Conservation (phyloP, 805 yeast genomes). For the Candida sithepensis region DNA sequence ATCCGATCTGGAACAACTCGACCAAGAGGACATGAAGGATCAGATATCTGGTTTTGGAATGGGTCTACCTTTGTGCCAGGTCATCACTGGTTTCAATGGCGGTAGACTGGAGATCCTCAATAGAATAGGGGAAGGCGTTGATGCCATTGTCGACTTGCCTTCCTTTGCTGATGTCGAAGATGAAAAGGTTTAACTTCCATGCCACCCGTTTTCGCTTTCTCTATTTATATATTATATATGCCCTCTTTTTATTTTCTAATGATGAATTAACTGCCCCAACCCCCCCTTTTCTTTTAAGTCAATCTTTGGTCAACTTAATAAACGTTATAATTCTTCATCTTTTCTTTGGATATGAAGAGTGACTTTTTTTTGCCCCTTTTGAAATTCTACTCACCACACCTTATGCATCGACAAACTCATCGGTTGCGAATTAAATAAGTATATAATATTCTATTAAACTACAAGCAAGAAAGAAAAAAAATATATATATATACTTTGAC, state of each 20-base stretch:
- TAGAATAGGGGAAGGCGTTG: constrained; percentile 22
- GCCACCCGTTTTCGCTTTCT: too few species aligned
- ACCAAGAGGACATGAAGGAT: constrained; percentile 20
- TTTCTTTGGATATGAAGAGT: too few species aligned
- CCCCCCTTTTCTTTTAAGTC: too few species aligned
- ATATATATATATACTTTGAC: too few species aligned
- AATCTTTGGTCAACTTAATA: too few species aligned
- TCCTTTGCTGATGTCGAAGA: not conserved
- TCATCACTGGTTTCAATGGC: constrained; percentile 24
- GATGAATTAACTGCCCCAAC: too few species aligned
- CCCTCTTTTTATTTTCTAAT: too few species aligned
- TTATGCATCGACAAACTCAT: not conserved
- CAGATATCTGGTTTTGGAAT: constrained; percentile 32
- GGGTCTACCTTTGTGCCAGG: constrained; percentile 31
- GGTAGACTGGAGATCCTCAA: constrained; percentile 23
- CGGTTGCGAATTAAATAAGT: not conserved
- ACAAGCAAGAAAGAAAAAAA: not conserved
- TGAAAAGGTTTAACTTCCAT: not conserved
- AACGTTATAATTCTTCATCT: too few species aligned
- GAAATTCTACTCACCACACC: not conserved
- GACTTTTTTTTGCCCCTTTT: too few species aligned
- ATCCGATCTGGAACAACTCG: constrained; percentile 8
- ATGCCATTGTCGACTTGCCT: constrained; percentile 24
- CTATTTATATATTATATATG: too few species aligned
- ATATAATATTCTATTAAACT: not conserved